Base-by-base conservation (phyloP, 1,284 basidiomycete species). In the Tausonia pullulans region DNA sequence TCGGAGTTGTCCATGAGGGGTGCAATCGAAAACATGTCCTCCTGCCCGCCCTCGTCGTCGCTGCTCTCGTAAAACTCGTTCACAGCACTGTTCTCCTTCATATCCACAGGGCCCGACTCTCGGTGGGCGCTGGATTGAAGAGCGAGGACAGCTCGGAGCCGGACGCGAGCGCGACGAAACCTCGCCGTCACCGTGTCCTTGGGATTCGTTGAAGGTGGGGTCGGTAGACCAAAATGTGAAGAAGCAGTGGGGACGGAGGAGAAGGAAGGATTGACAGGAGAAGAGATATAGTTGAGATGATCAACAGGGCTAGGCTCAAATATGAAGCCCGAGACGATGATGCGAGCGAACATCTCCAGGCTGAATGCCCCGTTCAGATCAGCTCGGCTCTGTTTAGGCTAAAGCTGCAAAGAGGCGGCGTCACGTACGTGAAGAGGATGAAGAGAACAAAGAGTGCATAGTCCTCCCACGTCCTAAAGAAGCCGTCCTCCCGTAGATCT, bases 381-480 rank as follows among this genome's bases (percentile, higher is more conserved):
- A 27, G 27, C 27, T 27, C 27, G 2, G 27, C 27, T 27, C 27
- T 2, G 27, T 27, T 27, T 27, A 27, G 27, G 27, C 27, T 52
- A 8, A 54, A 40, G 45, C 64, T 45, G 62, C 27, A 52, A 64
- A 58, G 40, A 58, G 51, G 62, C 16, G 68, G 62, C 0, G 48
- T 46, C 13, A 84, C 89, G 71, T 76, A 88, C 84, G 92, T 94
- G 80, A 93, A 98, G 69, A 90, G 71, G 69, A 84, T 77, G 75
- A 98, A 98, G 64, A 98, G 78, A 46, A 72, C 81, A 72, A 98
- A 89, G 16, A 98, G 78, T 27, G 81, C 84, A 71, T 84, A 86
- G 75, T 98, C 93, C 70, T 92, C 87, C 90, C 93, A 95, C 11
- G 77, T 71, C 66, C 87, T 84, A 76, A 97, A 96, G 77, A 88